phyloP scores from a whole-genome alignment of 768 basidiomycete genomes.

The Boletus patriciae region DNA sequence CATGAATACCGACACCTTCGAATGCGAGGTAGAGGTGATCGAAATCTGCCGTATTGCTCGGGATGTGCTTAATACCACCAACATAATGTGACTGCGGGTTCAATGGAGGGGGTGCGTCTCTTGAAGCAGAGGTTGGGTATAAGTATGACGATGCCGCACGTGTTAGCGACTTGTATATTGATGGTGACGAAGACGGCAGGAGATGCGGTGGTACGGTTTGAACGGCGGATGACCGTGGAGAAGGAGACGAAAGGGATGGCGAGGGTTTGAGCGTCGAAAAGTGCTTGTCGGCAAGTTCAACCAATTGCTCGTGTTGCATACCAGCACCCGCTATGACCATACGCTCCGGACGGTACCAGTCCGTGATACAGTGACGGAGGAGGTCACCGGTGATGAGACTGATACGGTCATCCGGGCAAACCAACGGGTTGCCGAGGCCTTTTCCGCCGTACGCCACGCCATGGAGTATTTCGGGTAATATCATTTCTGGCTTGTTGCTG shows the following conservation, averaged over 20 bases:
- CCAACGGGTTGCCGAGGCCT: conserved; percentile 85
- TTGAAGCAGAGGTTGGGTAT: conserved; percentile 38
- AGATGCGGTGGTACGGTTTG: conserved; percentile 54
- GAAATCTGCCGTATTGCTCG: conserved; percentile 65
- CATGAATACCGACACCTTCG: conserved; percentile 88
- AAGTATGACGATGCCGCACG: conserved; percentile 77
- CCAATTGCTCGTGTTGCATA: conserved; percentile 85
- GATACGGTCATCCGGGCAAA: conserved; percentile 87
- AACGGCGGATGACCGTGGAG: conserved; percentile 32
- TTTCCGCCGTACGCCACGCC: conserved; percentile 74
- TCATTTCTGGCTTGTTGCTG: conserved; percentile 84
- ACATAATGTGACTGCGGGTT: conserved; percentile 61
- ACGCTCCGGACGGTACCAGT: conserved; percentile 91
- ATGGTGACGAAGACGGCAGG: conserved; percentile 52
- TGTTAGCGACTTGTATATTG: conserved; percentile 64
- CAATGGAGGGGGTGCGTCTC: conserved; percentile 11
- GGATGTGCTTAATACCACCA: conserved; percentile 77
- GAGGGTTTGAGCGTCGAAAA: conserved; percentile 66
- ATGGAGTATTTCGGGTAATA: conserved; percentile 89
- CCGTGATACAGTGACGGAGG: conserved; percentile 62
- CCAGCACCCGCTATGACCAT: conserved; percentile 97
- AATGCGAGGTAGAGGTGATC: conserved; percentile 92
- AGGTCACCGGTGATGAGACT: conserved; percentile 58
- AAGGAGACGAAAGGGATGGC: conserved; percentile 23
- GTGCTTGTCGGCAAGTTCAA: conserved; percentile 79